Evolutionary conservation across 2,329 filamentous ascomycete species (phyloP), one percentile per base, ranked within the genome.

Genomic region (Nemania sp.): DNA sequence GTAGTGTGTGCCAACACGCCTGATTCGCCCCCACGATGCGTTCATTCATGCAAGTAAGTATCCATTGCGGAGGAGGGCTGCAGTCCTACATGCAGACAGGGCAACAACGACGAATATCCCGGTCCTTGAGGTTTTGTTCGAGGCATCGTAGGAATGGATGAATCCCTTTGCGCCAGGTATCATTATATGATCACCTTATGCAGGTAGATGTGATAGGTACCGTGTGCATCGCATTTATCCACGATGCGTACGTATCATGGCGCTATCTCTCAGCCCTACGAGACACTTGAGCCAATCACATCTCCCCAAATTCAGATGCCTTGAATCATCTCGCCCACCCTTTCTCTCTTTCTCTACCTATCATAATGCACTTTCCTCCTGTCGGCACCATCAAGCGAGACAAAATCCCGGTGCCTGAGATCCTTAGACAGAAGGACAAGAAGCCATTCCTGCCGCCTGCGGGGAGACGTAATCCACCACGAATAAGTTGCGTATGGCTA

Each of bases 351-450:
- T n/a, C n/a, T n/a, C n/a, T n/a, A n/a, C n/a, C n/a, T n/a, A n/a
- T n/a, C n/a, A n/a, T n/a, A n/a, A n/a, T n/a, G n/a, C n/a, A n/a
- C n/a, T n/a, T n/a, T 37, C 22, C 15, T 36, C 7, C 34, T 15
- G 44, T 51, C 41, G 53, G 56, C 44, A 56, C 49, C 17, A 49
- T 49, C 52, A 30, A 42, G 39, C 40, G 31, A 45, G 37, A 51
- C 26, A 54, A 55, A 65, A 64, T 62, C 15, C 60, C 50, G 64
- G 58, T 66, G 64, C 64, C 64, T 66, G 61, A 59, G 53, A 47
- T 22, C n/a, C 20, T 31, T 40, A 28, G 34, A 49, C n/a, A n/a
- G 11, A 28, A 28, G 30, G 28, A 33, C 37, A 31, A 26, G 46
- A 33, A 22, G 23, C 24, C 19, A 20, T 36, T 19, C 9, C 37